These are phyloP conservation scores for Vanrija sp. DNA, from an alignment of 1,284 basidiomycete species.

Conservation along the genomic window DNA sequence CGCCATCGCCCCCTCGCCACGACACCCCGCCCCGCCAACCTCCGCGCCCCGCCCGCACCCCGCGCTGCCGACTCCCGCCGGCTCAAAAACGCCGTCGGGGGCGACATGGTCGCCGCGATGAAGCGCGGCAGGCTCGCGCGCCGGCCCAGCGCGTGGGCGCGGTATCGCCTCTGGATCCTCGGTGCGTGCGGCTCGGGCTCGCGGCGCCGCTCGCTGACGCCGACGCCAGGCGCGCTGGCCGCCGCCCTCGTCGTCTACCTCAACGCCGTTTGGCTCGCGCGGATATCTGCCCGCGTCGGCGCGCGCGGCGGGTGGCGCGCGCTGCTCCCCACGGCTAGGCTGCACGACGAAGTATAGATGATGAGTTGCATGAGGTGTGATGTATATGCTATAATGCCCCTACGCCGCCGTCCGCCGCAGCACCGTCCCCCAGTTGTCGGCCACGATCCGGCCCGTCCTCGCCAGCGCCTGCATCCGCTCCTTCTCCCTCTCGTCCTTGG, in stretches of 20 bases:
- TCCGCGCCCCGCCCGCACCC: neutral
- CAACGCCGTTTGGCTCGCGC: conserved; percentile 19
- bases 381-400: neutral
- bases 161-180: neutral
- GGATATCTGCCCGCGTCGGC: conserved; percentile 6
- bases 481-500: conserved; percentile 1
- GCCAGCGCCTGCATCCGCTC: neutral
- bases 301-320: conserved; percentile 11
- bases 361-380: neutral
- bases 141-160: neutral
- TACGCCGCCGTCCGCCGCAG: neutral
- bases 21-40: neutral
- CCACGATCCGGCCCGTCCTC: neutral
- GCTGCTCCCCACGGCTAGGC: neutral
- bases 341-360: neutral
- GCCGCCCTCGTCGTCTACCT: conserved; percentile 17
- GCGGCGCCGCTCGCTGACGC: conserved; percentile 6
- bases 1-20: neutral
- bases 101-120: conserved; percentile 32
- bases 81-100: conserved; percentile 21
- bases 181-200: conserved; percentile 3
- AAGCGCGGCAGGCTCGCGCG: conserved; percentile 18
- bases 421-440: neutral
- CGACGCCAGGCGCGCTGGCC: conserved; percentile 16
- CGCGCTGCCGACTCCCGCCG: neutral